phyloP scores from a whole-genome alignment of 306 rosid species.

The Medicago ruthenica region DNA sequence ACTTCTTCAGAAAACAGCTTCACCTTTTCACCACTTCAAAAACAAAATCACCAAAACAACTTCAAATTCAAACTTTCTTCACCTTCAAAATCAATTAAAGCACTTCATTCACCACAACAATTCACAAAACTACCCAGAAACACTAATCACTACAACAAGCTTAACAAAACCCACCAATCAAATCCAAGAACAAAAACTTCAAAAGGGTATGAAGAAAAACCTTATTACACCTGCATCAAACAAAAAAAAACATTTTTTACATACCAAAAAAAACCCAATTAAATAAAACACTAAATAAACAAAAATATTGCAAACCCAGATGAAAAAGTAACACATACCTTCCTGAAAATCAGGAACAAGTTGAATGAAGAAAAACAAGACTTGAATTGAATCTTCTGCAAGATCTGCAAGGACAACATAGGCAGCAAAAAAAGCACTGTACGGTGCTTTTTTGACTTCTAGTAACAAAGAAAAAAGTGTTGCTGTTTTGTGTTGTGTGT shows the following conservation, averaged over 20 bases:
- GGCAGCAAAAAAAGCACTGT: conserved; percentile 4
- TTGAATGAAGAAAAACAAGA: background rate
- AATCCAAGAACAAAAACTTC: conserved; percentile 33
- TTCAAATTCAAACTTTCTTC: conserved; percentile 34
- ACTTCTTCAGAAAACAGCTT: background rate
- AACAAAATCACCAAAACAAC: background rate
- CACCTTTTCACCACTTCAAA: too few relatives aligned
- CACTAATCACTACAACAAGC: conserved; percentile 33
- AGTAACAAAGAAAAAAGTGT: background rate
- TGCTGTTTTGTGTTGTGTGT: conserved; percentile 21
- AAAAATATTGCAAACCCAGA: conserved; percentile 28
- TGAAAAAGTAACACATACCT: conserved; percentile 28
- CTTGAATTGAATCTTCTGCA: conserved; percentile 19
- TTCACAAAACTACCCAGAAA: conserved; percentile 27
- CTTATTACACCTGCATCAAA: conserved; percentile 40
- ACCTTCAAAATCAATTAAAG: conserved; percentile 25
- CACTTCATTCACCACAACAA: conserved; percentile 30
- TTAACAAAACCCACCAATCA: conserved; percentile 37
- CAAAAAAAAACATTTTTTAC: conserved; percentile 13
- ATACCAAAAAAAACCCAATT: conserved; percentile 33
- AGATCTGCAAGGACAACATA: conserved; percentile 38
- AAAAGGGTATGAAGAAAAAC: conserved; percentile 34
- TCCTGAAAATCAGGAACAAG: background rate
- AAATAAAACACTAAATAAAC: conserved; percentile 1
- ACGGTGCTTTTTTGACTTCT: conserved; percentile 46